Evolutionary conservation across 805 yeast species (phyloP), one percentile per base, ranked within the genome.

Genomic region (Barnettozyma wickerhamii): DNA sequence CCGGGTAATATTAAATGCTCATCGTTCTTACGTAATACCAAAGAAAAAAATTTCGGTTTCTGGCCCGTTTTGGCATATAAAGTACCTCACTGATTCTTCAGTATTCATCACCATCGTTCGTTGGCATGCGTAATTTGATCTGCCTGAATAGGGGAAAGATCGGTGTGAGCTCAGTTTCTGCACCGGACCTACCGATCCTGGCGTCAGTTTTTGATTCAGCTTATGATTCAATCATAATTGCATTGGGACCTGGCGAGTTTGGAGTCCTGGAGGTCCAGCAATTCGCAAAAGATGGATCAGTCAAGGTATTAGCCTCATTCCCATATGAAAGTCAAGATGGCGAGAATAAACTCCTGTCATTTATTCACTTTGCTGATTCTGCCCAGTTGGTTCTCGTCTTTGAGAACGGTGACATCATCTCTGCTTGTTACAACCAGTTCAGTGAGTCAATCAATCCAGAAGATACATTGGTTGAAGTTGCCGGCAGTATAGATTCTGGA

Each of bases 401-500:
- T 45, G 64, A 66, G 37, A 75, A 77, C 46, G 98, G 98, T 49
- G 96, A 89, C 55, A 77, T 91, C 10, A 58, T 75, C 30, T 68
- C 76, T 10, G 84, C 85, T 4, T 74, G 77, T 18, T 81, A 83
- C 56, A 86, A 80, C 49, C 54, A 69, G 1, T 48, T 37, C 10
- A 56, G 56, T 7, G 59, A 55, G 10, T 46, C 51, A 2, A 67
- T 68, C 6, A 76, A 74, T 45, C 72, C 74, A 12, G 75, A 76
- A 28, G 63, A 73, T 14, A 73, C 88, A 1, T 47, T 59, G 2
- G 70, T 81, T 17, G 89, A 83, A 50, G 81, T 89, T 35, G 90
- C 84, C 9, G 98, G 97, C 0, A 74, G 87, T 17, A 79, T 91
- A 20, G 96, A 89, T 53, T 74, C 72, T 26, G 91, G 90, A 0